Base-by-base conservation (phyloP, 805 yeast genomes). In the Candida germanica region DNA sequence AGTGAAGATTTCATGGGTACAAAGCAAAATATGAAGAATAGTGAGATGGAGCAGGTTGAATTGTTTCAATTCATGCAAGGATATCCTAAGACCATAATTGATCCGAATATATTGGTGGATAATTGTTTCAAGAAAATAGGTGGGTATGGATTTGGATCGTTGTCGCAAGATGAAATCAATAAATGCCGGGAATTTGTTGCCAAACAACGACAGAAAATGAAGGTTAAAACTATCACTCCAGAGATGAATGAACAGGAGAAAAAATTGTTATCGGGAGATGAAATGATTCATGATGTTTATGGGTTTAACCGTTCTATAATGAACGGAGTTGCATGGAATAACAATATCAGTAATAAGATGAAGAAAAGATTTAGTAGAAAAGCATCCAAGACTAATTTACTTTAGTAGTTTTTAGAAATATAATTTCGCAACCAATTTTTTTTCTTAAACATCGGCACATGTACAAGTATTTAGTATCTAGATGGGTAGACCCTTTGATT, bases 61-160 rank as follows among this genome's bases (percentile, higher is more conserved):
- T 44, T 87, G 13, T 93, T 91, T 53, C 97, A 89, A 61, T 70
- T 80, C 23, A 75, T 91, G 46, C 98, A 91, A 58, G 81, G 83
- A 42, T 77, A 73, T 21, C 98, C 98, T 3, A 83, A 81, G 47
- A 61, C 68, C 17, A 49, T 86, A 12, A 49, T 85, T 3, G 83
- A 88, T 56, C 88, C 93, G 2, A 79, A 80, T 45, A 58, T 62
- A 5, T 64, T 88, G 31, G 71, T 88, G 50, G 88, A 82, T 42
- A 69, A 80, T 25, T 85, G 94, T 46, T 89, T 83, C 61, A 80
- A 80, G 49, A 80, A 80, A 39, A 71, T 81, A 31, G 75, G 80
- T 16, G 83, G 87, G 0, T 67, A 65, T 39, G 73, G 73, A 7
- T 79, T 79, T 51, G 88, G 86, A 14, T 80, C 80, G 43, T 59